Conservation (phyloP, 345 rosid species). For the Eucalyptus regnans region DNA sequence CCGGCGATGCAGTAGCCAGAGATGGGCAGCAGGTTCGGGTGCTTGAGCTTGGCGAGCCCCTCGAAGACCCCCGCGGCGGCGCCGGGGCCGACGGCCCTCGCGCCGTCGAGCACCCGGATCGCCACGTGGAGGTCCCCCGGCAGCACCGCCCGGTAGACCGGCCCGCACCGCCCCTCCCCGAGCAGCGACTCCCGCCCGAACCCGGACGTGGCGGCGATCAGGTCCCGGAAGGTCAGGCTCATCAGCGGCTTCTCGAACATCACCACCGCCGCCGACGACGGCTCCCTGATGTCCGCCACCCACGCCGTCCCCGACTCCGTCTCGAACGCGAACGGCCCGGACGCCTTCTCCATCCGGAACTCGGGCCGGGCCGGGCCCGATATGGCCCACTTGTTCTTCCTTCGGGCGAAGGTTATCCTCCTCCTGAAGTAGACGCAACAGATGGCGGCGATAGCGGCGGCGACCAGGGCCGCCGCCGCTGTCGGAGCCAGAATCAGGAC, state of each 20-base stretch:
- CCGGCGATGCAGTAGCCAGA: slow-evolving; percentile 97
- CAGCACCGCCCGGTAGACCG: slow-evolving; percentile 69
- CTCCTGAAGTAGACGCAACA: slow-evolving; percentile 17
- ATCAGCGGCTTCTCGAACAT: slow-evolving; percentile 87
- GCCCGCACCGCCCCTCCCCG: slow-evolving; percentile 77
- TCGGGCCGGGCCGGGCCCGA: slow-evolving; percentile 56
- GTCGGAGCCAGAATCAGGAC: slow-evolving; percentile 26
- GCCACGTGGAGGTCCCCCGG: slow-evolving; percentile 90
- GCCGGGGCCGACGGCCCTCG: slow-evolving; percentile 33
- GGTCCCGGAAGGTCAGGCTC: slow-evolving; percentile 80
- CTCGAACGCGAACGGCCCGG: slow-evolving; percentile 87
- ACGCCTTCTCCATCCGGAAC: slow-evolving; percentile 58
- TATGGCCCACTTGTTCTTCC: slow-evolving; percentile 76
- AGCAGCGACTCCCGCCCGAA: slow-evolving; percentile 80
- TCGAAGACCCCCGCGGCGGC: slow-evolving; percentile 54
- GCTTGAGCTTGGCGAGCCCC: slow-evolving; percentile 58
- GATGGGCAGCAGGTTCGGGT: slow-evolving; percentile 75
- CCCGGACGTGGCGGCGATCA: slow-evolving; percentile 90
- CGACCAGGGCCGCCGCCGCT: slow-evolving; percentile 16
- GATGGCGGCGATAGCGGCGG: slow-evolving; percentile 6
- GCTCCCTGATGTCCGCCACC: slow-evolving; percentile 90
- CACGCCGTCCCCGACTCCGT: slow-evolving; percentile 87
- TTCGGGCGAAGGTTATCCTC: not conserved
- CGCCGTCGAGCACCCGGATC: slow-evolving; percentile 75
- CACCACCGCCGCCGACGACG: slow-evolving; percentile 68